Evolutionary conservation across 768 basidiomycete genomes (phyloP).

Genomic region (Lactarius psammicola): DNA sequence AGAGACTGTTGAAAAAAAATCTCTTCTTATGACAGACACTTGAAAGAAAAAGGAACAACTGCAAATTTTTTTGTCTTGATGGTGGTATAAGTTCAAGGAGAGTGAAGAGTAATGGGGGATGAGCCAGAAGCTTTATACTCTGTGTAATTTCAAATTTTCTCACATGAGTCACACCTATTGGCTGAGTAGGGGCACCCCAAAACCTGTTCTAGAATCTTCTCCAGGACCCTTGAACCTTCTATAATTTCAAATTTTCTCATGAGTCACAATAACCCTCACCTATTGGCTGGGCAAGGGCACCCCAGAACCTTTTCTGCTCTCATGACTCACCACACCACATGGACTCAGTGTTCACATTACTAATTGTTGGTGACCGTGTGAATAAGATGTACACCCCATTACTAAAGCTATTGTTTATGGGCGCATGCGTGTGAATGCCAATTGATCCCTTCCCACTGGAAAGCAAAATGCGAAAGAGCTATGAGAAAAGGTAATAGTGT

Average conservation of each 20-base stretch:
- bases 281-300: background rate
- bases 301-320: no score
- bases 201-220: background rate
- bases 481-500: background rate
- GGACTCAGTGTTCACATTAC: background rate
- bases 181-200: background rate
- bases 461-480: background rate
- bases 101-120: background rate
- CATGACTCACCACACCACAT: background rate
- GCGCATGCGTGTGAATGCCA: background rate
- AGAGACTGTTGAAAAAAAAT: background rate
- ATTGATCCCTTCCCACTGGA: background rate
- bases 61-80: background rate
- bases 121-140: background rate
- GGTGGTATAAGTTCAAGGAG: constrained; percentile 4
- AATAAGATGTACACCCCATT: background rate
- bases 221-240: background rate
- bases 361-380: background rate
- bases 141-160: constrained; percentile 11
- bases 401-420: no score
- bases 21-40: constrained; percentile 7
- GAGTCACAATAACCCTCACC: background rate
- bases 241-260: constrained; percentile 1
- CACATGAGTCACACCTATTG: constrained; percentile 1
- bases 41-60: background rate